Conservation (phyloP, 495 filamentous ascomycete species). For the Parmelia sp. region DNA sequence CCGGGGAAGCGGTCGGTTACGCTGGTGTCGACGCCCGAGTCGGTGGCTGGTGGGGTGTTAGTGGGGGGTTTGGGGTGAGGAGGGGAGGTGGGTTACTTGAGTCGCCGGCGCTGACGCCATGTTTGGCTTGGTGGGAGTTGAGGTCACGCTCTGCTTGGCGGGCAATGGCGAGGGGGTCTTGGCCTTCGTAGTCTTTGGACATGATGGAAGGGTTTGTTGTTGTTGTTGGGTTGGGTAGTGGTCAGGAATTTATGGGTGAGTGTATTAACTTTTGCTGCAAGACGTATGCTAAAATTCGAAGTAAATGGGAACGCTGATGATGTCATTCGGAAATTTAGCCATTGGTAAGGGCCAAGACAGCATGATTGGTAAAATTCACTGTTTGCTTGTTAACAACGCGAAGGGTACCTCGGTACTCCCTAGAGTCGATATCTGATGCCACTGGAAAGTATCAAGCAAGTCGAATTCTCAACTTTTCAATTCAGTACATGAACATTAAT, state of each 20-base stretch:
- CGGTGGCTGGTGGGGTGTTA: slow-evolving; percentile 28
- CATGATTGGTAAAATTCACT: too few species aligned
- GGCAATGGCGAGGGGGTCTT: slow-evolving; percentile 39
- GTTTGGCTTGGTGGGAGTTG: slow-evolving; percentile 40
- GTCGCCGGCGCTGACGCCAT: slow-evolving; percentile 27
- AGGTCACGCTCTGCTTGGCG: slow-evolving; percentile 44
- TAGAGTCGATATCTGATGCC: neutral
- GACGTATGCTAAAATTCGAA: neutral
- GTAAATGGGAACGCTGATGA: neutral
- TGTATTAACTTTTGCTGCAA: neutral
- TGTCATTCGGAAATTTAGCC: neutral
- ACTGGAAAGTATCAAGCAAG: neutral
- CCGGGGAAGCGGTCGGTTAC: slow-evolving; percentile 38
- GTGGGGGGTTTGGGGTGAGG: neutral
- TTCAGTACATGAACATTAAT: too few species aligned
- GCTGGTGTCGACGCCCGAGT: slow-evolving; percentile 42
- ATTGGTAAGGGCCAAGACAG: neutral
- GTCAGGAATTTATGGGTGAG: neutral
- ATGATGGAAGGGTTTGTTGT: slow-evolving; percentile 13
- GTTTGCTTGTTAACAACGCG: too few species aligned
- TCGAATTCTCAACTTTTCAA: too few species aligned
- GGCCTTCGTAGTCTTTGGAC: slow-evolving; percentile 34
- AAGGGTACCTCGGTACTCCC: too few species aligned
- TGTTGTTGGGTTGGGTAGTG: neutral
- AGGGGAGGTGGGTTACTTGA: slow-evolving; percentile 18